Base-by-base conservation (phyloP, 331 rosid genomes). In the Acacia pycnantha region DNA sequence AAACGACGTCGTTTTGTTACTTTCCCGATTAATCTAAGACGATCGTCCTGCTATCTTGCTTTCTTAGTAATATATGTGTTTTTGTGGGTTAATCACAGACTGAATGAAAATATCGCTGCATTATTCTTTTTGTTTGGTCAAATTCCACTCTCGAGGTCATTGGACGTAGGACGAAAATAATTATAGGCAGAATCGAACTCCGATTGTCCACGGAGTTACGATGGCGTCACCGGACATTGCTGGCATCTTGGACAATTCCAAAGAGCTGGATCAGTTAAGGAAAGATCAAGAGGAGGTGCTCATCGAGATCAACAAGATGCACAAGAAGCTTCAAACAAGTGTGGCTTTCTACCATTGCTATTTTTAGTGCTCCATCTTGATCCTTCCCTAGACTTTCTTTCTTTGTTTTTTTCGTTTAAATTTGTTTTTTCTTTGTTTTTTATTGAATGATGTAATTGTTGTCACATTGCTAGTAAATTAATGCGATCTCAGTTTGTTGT, bases 231-330 rank as follows among this genome's bases (percentile, higher is more conserved):
- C 89, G 70, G 90, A 91, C 65, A 82, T 91, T 82, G 84, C 78
- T 13, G 90, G 85, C 58, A 89, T 91, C 74, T 70, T 91, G 84
- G 92, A 78, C 22, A 85, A 69, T 79, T 77, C 95, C 33, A 91
- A 88, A 46, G 99, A 93, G 86, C 92, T 95, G 44, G 99, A 95
- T 88, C 97, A 91, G 85, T 79, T 93, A 19, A 84, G 99, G 92
- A 93, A 92, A 85, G 95, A 89, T 18, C 95, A 86, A 48, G 95
- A 91, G 74, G 88, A 85, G 0, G 92, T 91, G 48, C 88, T 91
- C 70, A 41, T 19, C 24, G 93, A 91, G 76, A 91, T 91, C 62
- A 91, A 91, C 82, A 91, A 89, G 90, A 83, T 91, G 88, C 95
- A 91, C 64, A 91, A 88, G 88, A 91, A 88, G 85, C 93, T 91